These are phyloP conservation scores for Alternaria alternata DNA, from an alignment of 2,329 filamentous ascomycete genomes.

Conservation along the genomic window DNA sequence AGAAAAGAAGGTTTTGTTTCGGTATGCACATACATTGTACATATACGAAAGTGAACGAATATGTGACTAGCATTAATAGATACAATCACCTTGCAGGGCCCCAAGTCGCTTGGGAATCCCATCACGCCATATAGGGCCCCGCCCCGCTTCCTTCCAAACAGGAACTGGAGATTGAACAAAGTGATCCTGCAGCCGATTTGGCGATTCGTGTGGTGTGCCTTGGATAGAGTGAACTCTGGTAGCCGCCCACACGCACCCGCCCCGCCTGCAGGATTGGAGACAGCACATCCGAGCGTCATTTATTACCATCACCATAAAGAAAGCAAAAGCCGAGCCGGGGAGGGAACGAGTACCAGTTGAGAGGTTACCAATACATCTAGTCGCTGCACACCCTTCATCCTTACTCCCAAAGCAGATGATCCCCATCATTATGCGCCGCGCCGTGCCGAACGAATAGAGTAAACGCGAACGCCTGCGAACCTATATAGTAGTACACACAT, in stretches of 20 bases:
- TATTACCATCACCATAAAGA: neutral
- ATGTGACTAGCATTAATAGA: too few species aligned
- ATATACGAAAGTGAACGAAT: too few species aligned
- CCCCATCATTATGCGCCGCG: neutral
- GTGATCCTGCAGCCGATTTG: neutral
- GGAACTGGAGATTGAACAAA: neutral
- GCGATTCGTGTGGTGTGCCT: neutral
- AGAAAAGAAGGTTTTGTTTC: neutral
- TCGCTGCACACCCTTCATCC: neutral
- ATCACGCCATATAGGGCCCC: neutral
- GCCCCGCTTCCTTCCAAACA: constrained; percentile 1
- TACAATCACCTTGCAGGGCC: too few species aligned
- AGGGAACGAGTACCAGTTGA: neutral
- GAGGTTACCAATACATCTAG: neutral
- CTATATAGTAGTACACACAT: constrained; percentile 1
- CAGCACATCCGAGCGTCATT: neutral
- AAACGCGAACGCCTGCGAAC: constrained; percentile 3
- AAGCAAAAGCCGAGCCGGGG: too few species aligned
- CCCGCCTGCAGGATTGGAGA: neutral
- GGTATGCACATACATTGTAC: neutral
- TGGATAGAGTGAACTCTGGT: neutral
- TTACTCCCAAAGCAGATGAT: neutral
- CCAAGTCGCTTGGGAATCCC: neutral
- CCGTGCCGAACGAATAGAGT: neutral
- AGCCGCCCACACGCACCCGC: neutral